Base-by-base conservation (phyloP, 257 asterid genomes). In the Euphrasia confusa region DNA sequence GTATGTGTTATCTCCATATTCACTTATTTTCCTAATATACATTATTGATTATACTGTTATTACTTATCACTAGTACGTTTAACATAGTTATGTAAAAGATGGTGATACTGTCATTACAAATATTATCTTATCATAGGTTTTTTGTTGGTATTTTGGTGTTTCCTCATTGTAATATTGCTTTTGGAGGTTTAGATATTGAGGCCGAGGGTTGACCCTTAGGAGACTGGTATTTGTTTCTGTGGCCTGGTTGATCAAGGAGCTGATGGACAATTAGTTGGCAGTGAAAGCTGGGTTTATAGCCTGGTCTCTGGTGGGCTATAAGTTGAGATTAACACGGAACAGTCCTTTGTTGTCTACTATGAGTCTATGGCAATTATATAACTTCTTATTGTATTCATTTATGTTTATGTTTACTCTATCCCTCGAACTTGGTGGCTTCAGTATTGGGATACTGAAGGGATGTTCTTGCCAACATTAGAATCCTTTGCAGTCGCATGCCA, bases 1-100 rank as follows among this genome's bases (percentile, higher is more conserved):
- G 99, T 92, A 92, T 65, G 90, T 67, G 42, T 57, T 65, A 70
- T 72, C 50, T 74, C 60, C 53, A 2, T 68, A 53, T 65, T 54
- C 30, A 47, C 64, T 60, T 61, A 54, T 33, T 71, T 80, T 53
- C 57, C 14, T 58, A 61, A 54, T 58, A 35, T 58, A 15, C 33
- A 30, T 30, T 30, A 30, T 30, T 21, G 24, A 30, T 5, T 30
- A 30, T 30, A 0, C 24, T 21, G 24, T 30, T 30, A 30, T 30
- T 30, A 30, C 33, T 58, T 32, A 10, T 32, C 47, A 54, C 63
- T 21, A 4, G 4, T 48, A 45, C 35, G 61, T 42, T 14, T 10
- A 40, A 17, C 54, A 30, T 14, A 26, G 27, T 35, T 27, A 13
- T 47, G 55, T 63, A 18, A 33, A 48, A 12, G 26, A 62, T 56